Conservation (phyloP, 768 basidiomycete genomes). For the Pluteus cervinus region DNA sequence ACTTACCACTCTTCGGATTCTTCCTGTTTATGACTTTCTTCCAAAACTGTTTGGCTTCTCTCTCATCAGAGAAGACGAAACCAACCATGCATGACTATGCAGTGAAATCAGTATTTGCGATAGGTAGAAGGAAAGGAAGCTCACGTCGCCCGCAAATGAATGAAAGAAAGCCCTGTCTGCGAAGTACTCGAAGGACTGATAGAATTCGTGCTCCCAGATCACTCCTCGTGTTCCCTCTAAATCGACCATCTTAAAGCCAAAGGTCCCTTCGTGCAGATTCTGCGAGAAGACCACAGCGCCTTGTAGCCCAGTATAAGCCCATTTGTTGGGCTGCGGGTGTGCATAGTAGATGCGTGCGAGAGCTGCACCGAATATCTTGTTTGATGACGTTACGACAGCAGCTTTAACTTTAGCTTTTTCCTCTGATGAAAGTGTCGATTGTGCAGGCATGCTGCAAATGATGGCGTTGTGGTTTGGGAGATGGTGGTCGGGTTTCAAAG, state of each 20-base stretch:
- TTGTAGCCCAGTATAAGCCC: conserved; percentile 85
- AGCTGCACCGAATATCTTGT: conserved; percentile 80
- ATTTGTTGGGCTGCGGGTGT: conserved; percentile 64
- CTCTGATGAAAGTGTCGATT: conserved; percentile 60
- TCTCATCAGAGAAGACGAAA: conserved; percentile 82
- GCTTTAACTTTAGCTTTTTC: conserved; percentile 77
- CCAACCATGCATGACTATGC: conserved; percentile 86
- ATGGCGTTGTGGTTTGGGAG: background rate
- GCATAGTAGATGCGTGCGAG: conserved; percentile 90
- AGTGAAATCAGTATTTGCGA: background rate
- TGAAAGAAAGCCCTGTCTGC: conserved; percentile 90
- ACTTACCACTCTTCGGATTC: conserved; percentile 46
- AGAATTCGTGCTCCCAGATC: conserved; percentile 92
- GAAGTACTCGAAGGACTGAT: conserved; percentile 72
- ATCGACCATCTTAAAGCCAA: conserved; percentile 79
- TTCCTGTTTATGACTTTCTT: conserved; percentile 79
- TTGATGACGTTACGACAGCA: conserved; percentile 44
- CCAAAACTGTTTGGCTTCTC: conserved; percentile 76
- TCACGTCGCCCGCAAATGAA: conserved; percentile 86
- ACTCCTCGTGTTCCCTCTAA: conserved; percentile 77
- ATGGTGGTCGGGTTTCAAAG: conserved; percentile 3
- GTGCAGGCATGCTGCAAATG: conserved; percentile 56
- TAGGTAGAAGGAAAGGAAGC: conserved; percentile 23
- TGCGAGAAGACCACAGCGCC: conserved; percentile 75
- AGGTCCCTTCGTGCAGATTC: conserved; percentile 49